Evolutionary conservation across 164 flowering plant genomes (phyloP).

Genomic region (Tinospora cordifolia): DNA sequence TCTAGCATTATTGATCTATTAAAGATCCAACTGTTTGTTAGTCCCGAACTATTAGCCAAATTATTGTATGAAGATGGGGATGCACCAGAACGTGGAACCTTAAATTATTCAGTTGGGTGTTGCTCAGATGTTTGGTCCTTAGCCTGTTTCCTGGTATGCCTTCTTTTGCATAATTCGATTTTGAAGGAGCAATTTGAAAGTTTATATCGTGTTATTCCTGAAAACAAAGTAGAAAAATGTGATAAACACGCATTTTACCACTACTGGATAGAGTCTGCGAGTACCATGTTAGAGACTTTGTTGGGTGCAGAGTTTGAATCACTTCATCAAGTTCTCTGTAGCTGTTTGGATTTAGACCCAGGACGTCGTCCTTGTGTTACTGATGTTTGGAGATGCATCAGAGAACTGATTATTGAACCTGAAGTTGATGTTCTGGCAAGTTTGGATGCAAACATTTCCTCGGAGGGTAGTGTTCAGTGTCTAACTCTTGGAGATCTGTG

Average conservation of each 20-base stretch:
- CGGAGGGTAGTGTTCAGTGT: conserved; percentile 22
- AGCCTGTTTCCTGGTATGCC: conserved; percentile 44
- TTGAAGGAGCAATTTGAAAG: conserved; percentile 23
- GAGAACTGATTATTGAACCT: conserved; percentile 37
- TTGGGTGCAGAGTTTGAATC: conserved; percentile 30
- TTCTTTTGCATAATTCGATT: conserved; percentile 43
- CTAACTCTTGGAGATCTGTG: conserved; percentile 52
- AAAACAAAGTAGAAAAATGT: conserved; percentile 20
- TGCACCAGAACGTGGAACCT: conserved; percentile 19
- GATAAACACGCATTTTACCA: conserved; percentile 21
- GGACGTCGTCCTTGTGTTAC: conserved; percentile 39
- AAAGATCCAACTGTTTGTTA: conserved; percentile 32
- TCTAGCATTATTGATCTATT: conserved; percentile 18
- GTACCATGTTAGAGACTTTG: conserved; percentile 23
- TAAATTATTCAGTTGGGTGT: conserved; percentile 25
- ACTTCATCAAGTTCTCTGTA: conserved; percentile 34
- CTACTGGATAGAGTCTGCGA: conserved; percentile 40
- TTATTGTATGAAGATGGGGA: conserved; percentile 24
- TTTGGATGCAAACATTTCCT: conserved; percentile 11
- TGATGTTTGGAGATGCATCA: conserved; percentile 58
- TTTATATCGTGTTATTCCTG: conserved; percentile 12
- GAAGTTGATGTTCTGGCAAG: conserved; percentile 24
- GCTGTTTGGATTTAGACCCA: conserved; percentile 49
- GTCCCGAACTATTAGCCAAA: conserved; percentile 56
- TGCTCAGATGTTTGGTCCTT: conserved; percentile 79